Percentiles rank a stretch among this genome's conserved stretches.
Conservation (phyloP, 371 early-diverging fungal genomes). For the Rhizopus stolonifer region DNA sequence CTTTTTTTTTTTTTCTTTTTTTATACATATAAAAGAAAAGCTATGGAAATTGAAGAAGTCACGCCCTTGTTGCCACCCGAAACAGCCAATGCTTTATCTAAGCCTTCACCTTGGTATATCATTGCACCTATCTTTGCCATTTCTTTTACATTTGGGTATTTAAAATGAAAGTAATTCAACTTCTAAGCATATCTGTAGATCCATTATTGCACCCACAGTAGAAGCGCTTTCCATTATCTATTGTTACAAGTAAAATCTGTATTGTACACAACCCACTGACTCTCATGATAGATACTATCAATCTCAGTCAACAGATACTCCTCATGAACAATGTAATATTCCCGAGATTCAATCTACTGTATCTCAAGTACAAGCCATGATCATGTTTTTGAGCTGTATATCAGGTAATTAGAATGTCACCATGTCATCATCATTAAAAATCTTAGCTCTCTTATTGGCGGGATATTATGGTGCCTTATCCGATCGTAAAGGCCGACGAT, state of each 20-base stretch:
- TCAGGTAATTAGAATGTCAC: conserved; percentile 22
- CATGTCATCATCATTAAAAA: background rate
- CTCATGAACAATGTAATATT: conserved; percentile 31
- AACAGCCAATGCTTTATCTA: background rate
- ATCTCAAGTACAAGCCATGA: conserved; percentile 31
- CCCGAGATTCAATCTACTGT: conserved; percentile 45
- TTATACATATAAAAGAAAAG: background rate
- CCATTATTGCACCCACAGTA: background rate
- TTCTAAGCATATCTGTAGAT: background rate
- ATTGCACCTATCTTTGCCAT: conserved; percentile 21
- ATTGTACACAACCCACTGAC: background rate
- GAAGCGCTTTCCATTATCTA: background rate
- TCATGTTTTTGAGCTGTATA: conserved; percentile 30
- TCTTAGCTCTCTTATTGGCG: conserved; percentile 33
- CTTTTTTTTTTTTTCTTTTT: conserved; percentile 4
- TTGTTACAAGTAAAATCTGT: background rate
- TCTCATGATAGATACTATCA: background rate
- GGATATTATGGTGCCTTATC: conserved; percentile 41
- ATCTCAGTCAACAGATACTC: background rate
- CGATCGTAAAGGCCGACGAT: conserved; percentile 33
- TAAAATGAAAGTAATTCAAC: background rate
- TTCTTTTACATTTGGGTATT: conserved; percentile 26
- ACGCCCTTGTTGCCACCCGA: background rate
- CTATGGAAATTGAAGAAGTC: background rate
- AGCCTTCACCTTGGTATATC: conserved; percentile 31